phyloP scores from a whole-genome alignment of 192 early-diverging fungal genomes.

The Coemansia asiatica region DNA sequence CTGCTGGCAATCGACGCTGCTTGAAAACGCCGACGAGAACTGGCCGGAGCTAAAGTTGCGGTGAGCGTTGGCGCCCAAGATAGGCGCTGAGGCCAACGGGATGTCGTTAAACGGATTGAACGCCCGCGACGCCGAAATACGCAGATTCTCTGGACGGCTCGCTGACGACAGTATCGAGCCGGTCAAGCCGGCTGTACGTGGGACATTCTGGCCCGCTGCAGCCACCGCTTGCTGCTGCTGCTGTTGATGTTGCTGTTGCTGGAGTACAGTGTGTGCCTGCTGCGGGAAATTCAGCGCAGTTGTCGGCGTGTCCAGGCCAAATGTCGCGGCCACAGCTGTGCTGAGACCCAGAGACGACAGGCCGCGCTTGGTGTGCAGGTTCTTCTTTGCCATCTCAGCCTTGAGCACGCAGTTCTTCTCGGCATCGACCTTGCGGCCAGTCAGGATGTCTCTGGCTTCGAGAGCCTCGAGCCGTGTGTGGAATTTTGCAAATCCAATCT shows the following conservation, averaged over 20 bases:
- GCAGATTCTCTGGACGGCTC: constrained; percentile 47
- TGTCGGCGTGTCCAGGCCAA: constrained; percentile 44
- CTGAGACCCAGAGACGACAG: constrained; percentile 54
- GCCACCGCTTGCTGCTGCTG: constrained; percentile 5
- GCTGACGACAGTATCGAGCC: constrained; percentile 42
- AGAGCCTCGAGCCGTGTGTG: constrained; percentile 86
- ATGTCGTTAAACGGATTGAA: constrained; percentile 55
- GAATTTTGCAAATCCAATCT: constrained; percentile 98
- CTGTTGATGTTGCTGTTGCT: constrained; percentile 20
- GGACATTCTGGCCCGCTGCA: constrained; percentile 12
- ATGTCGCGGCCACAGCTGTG: constrained; percentile 38
- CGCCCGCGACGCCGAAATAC: constrained; percentile 40
- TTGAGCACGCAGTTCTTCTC: constrained; percentile 86
- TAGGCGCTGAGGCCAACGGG: constrained; percentile 52
- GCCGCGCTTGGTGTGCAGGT: constrained; percentile 89
- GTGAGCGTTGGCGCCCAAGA: constrained; percentile 40
- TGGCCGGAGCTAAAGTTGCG: constrained; percentile 27
- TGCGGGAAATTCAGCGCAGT: constrained; percentile 25
- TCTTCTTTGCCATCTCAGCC: constrained; percentile 99
- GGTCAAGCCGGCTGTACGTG: constrained; percentile 39
- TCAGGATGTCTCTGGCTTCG: constrained; percentile 87
- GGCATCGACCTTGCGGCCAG: constrained; percentile 88
- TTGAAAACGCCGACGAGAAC: constrained; percentile 43
- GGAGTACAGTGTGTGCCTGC: constrained; percentile 4
- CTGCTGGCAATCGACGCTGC: constrained; percentile 8